Base-by-base conservation (phyloP, 23 red algal species). In the Cyanidium caldarium region DNA sequence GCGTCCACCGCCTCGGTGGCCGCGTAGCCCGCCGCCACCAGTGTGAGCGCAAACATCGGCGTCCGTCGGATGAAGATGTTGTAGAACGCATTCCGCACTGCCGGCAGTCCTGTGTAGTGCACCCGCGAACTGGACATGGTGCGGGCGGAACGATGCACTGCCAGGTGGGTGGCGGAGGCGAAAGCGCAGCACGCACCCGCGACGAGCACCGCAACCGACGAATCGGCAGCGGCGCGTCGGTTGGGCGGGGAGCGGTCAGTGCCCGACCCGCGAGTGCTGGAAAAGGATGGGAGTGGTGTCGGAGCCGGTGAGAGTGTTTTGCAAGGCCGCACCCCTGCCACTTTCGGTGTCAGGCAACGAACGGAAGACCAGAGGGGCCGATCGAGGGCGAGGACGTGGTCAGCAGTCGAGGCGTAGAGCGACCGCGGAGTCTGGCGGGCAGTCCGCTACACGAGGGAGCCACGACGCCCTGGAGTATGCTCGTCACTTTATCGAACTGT, bases 41-140 rank as follows among this genome's bases (percentile, higher is more conserved):
- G 45, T 29, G 71, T 46, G 2, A 76, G 72, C 21, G 79, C 77
- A 44, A 81, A 94, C 33, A 86, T 71, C 44, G 89, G 87, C 30
- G 74, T 83, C 56, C 89, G 79, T 17, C 68, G 45, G 73, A 94
- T 94, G 43, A 86, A 57, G 42, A 72, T 31, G 72, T 87, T 88
- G 65, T 94, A 94, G 16, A 94, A 29, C 7, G 70, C 76, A 39
- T 82, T 58, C n/a, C 89, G 75, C 1, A 94, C 40, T 12, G 68
- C 87, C n/a, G 79, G 80, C 66, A 82, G 41, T 38, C 77, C 80
- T 10, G 51, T 25, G 23, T 61, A 61, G 3, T 61, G 51, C 7
- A 28, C 23, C 7, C 51, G 51, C 31, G 51, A 61, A 16, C n/a
- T 28, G 51, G 51, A 61, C 51, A 61, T 61, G 51, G 3, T 61